Evolutionary conservation across 192 early-diverging fungal genomes (phyloP), one percentile per base, ranked within the genome.

Genomic region (Backusella westeae): DNA sequence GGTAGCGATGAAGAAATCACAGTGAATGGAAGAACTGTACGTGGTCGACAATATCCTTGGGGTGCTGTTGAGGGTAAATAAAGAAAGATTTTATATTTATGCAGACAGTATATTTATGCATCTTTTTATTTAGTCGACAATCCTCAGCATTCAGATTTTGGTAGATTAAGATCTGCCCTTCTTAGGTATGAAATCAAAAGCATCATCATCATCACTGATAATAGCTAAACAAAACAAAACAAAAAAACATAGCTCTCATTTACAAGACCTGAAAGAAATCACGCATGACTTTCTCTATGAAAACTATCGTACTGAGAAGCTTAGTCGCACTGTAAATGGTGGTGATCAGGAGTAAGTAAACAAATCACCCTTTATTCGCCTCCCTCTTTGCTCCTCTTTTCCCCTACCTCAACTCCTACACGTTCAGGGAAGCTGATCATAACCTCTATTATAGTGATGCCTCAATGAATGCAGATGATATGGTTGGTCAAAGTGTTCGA

Each of bases 191-290:
- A 32, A 32, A 32, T 32, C 32, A 32, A 89, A 41, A 67, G 5
- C 21, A 42, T 9, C 19, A 53, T 10, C 29, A 49, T n/a, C 32
- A 49, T 21, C 15, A 26, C 26, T 10, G 7, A 26, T 59, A 10
- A 26, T 59, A 44, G 19, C 17, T 36, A 5, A 46, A 49, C 17
- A 46, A 6, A 49, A 29, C 26, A 49, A 71, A 23, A 39, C n/a
- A 34, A n/a, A 23, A 14, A 3, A 17, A 15, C 23, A 19, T 67
- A 96, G 96, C 86, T 97, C 96, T 75, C 98, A 99, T 82, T 89
- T 99, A 75, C 94, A 96, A 78, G 98, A 99, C 68, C 84, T 99
- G 38, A 97, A 97, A 82, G 98, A 98, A 69, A 96, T 96, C 77
- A 99, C 98, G 12, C 95, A 97, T 76, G 92, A 92, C 78, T 93